These are phyloP conservation scores for Calonectria multiphialidica DNA, from an alignment of 2,329 filamentous ascomycete species.

Conservation along the genomic window DNA sequence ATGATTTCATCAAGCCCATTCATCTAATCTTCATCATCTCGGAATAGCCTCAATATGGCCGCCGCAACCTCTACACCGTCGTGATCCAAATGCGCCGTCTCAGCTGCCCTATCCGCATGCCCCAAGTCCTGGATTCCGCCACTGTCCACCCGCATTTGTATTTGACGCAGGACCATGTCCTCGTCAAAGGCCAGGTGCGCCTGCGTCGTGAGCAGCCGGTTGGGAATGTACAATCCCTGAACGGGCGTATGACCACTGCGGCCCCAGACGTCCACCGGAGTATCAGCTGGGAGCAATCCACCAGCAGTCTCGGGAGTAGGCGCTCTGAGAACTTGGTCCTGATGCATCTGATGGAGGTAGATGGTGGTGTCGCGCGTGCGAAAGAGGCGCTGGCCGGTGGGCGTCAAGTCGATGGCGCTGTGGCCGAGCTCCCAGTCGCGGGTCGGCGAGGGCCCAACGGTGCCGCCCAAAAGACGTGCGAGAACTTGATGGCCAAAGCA, in stretches of 20 bases:
- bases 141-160: conserved; percentile 69
- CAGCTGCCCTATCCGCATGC: conserved; percentile 71
- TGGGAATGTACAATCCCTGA: conserved; percentile 79
- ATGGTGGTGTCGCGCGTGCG: conserved; percentile 61
- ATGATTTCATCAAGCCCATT: neutral
- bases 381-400: conserved; percentile 77
- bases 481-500: conserved; percentile 89
- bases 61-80: conserved; percentile 77
- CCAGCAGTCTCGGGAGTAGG: conserved; percentile 63
- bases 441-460: conserved; percentile 72
- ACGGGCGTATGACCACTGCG: conserved; percentile 74
- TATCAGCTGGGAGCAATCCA: conserved; percentile 52
- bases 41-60: conserved; percentile 73
- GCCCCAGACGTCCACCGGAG: conserved; percentile 68
- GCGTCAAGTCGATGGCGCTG: conserved; percentile 71
- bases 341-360: conserved; percentile 84
- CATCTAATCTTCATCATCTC: conserved; percentile 60
- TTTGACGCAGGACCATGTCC: conserved; percentile 74
- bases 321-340: conserved; percentile 75
- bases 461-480: conserved; percentile 76
- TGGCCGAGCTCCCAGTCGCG: conserved; percentile 82
- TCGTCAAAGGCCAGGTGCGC: conserved; percentile 83
- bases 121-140: conserved; percentile 73
- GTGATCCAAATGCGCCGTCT: conserved; percentile 72
- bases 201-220: conserved; percentile 78